These are phyloP conservation scores for Saccharum hybrid DNA, from an alignment of 202 grass and related monocot species.

Conservation along the genomic window DNA sequence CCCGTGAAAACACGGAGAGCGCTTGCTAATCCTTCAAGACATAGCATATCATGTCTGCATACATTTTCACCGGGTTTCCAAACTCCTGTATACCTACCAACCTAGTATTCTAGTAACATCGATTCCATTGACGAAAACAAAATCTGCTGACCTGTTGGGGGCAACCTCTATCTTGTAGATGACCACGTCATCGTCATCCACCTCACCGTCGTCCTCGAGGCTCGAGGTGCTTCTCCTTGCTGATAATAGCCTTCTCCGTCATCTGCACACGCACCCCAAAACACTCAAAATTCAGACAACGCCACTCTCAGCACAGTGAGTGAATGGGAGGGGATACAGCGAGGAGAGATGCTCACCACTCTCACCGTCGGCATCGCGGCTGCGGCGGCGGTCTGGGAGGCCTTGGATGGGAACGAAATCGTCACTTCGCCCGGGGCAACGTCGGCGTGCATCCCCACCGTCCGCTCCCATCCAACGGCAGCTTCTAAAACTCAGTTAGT, in stretches of 20 bases:
- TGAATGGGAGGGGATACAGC: not conserved
- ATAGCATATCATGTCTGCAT: constrained; percentile 87
- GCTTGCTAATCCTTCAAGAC: constrained; percentile 85
- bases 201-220: constrained; percentile 57
- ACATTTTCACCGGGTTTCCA: not conserved
- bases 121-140: not conserved
- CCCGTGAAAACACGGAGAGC: constrained; percentile 77
- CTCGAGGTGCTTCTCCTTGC: constrained; percentile 88
- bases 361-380: too few relatives aligned
- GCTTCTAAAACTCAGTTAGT: too few relatives aligned
- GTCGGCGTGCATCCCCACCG: constrained; percentile 26
- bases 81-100: not conserved
- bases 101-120: not conserved
- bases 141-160: constrained; percentile 66
- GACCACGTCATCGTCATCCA: constrained; percentile 53
- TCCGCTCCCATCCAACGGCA: too few relatives aligned
- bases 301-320: not conserved
- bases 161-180: constrained; percentile 96
- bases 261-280: constrained; percentile 52
- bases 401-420: too few relatives aligned
- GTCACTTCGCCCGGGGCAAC: too few relatives aligned
- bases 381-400: too few relatives aligned
- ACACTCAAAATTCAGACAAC: constrained; percentile 12
- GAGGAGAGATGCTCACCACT: constrained; percentile 46
- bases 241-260: constrained; percentile 89